Evolutionary conservation across 1,139 yeast genomes (phyloP).

Genomic region (Blastobotrys elegans): DNA sequence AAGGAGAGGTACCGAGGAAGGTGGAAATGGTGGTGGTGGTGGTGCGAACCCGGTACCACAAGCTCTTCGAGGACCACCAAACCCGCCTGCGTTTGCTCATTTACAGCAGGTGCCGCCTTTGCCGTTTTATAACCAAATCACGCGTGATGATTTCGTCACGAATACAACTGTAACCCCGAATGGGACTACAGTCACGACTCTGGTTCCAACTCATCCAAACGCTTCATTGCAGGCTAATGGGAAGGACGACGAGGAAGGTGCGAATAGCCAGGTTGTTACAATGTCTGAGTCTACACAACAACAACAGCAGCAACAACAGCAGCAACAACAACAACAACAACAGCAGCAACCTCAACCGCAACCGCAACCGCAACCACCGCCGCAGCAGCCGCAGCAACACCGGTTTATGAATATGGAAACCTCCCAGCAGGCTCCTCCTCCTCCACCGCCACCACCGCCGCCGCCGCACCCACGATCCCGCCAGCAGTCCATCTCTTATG

Average conservation of each 20-base stretch:
- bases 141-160: conserved; percentile 85
- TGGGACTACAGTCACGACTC: conserved; percentile 85
- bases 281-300: background rate
- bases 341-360: conserved; percentile 4
- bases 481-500: background rate
- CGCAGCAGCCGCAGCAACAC: conserved; percentile 1
- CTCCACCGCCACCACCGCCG: background rate
- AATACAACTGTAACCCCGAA: conserved; percentile 84
- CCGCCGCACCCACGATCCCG: background rate
- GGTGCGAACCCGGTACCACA: conserved; percentile 19
- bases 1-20: conserved; percentile 43
- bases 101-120: conserved; percentile 48
- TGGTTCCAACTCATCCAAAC: conserved; percentile 50
- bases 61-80: conserved; percentile 29
- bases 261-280: no score
- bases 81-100: conserved; percentile 23
- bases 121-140: conserved; percentile 90
- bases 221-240: conserved; percentile 10
- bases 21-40: conserved; percentile 15
- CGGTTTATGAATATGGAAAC: no score
- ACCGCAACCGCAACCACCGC: background rate
- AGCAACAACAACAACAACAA: background rate
- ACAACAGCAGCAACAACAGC: background rate
- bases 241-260: background rate
- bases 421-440: background rate